Evolutionary conservation across 225 moss, liverwort and hornwort species (phyloP).

Genomic region (Rhytidiadelphus loreus): DNA sequence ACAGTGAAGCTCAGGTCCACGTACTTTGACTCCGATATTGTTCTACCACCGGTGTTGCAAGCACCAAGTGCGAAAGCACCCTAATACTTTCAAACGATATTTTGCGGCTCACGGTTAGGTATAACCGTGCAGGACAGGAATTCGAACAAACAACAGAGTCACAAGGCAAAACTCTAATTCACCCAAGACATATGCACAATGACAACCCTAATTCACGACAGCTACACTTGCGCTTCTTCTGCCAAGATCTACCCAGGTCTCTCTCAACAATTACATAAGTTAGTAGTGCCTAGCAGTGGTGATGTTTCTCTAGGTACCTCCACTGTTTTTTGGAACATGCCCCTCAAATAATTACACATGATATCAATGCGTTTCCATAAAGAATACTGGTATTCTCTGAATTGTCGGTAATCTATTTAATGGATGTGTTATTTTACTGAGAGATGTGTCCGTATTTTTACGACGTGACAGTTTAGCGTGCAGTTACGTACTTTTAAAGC

Average conservation of each 20-base stretch:
- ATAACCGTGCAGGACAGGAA: neutral
- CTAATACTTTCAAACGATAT: neutral
- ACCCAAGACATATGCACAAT: neutral
- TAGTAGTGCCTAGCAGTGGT: neutral
- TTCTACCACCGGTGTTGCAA: no score
- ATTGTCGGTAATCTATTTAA: neutral
- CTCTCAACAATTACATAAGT: neutral
- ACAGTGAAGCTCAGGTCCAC: no score
- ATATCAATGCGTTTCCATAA: neutral
- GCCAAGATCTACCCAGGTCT: neutral
- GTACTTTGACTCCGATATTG: no score
- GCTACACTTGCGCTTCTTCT: neutral
- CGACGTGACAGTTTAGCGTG: neutral
- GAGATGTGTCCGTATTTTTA: neutral
- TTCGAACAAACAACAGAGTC: neutral
- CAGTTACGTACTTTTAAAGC: neutral
- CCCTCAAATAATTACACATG: neutral
- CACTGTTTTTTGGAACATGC: neutral
- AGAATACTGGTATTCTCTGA: neutral
- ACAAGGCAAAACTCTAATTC: neutral
- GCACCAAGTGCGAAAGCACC: no score
- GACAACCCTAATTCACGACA: neutral
- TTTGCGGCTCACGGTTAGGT: neutral
- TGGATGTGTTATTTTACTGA: neutral
- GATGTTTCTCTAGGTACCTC: neutral